Evolutionary conservation across 495 filamentous ascomycete species (phyloP), one percentile per base, ranked within the genome.

Genomic region (Neurospora sp.): DNA sequence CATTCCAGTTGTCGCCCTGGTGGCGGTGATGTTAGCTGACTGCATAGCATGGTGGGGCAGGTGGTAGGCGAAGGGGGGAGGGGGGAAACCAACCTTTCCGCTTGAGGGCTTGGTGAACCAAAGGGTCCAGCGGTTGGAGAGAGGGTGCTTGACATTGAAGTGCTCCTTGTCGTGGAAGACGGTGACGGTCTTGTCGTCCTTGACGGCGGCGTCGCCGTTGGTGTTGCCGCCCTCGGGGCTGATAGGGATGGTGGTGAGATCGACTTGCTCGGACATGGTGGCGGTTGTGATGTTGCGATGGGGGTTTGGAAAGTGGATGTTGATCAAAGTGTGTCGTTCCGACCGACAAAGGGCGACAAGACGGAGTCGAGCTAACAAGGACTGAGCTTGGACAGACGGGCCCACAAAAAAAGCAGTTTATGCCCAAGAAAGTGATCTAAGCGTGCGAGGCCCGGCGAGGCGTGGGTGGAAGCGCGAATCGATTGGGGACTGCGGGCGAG

Each of bases 61-160:
- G 21, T 42, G 15, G 19, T 66, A 43, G 42, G 42, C 19, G 42
- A n/a, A 21, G 19, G 70, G 42, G 40, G 66, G 54, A 54, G 54
- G 70, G 28, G 39, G 37, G 54, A 71, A 62, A 76, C 88, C 70
- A 78, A 97, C 96, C 92, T 97, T 98, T 83, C 94, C 94, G 81
- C 91, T 96, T 42, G 96, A 93, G 39, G 96, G 96, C 88, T 99
- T 99, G 79, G 96, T 99, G 85, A 98, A 99, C 96, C 96, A 99
- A 70, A 99, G 86, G 28, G 96, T 98, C 96, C 96, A 99, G 78
- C 92, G 90, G 84, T 97, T 91, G 88, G 96, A 93, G 70, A 99
- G 85, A 48, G 94, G 94, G 81, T 99, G 96, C 86, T 98, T 98
- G 80, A 98, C 94, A 79, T 96, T 98, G 88, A 99, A 99, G 86